Base-by-base conservation (phyloP, 2,329 filamentous ascomycete species). In the Teratosphaeria nubilosa region DNA sequence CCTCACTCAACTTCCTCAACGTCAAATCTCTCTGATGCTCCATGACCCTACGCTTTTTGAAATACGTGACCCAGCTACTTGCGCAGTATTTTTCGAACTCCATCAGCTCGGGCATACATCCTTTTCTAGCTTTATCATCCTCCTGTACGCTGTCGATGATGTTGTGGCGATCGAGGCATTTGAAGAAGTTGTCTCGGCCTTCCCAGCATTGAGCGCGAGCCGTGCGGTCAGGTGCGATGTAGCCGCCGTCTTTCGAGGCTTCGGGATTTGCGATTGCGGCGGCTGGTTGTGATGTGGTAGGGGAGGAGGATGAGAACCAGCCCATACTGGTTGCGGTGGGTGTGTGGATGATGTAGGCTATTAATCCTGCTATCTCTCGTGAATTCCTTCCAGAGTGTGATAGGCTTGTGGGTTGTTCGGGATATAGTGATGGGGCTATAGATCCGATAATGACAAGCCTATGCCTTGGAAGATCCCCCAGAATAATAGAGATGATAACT, bases 31-130 rank as follows among this genome's bases (percentile, higher is more conserved):
- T 90, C 67, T 95, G 88, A 69, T 88, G 82, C 66, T 99, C 94
- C 76, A 95, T 92, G 37, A 97, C 90, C 68, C 94, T 82, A 76
- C 91, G 88, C 75, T 96, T 91, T 79, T 97, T 96, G 77, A 99
- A 99, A 75, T 99, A 97, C 75, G 91, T 90, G 61, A 96, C 94
- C 94, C 94, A 99, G 71, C 91, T 91, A 59, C 80, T 82, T 20
- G 91, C 90, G 74, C 94, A 99, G 71, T 92, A 88, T 66, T 81
- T 80, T 75, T 95, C 90, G 69, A 97, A 95, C 59, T 79, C 81
- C 56, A 74, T 76, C 55, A 84, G 75, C 66, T 88, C 82, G 54
- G 75, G 73, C 37, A 77, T 77, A 69, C 88, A 91, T 31, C 69
- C 70, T 24, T 70, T 68, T 57, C 78, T 80, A 58, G 80, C 80